A percentile compares a stretch with the other conserved stretches of the same genome.
These are phyloP conservation scores for Nicotiana tabacum DNA, from an alignment of 257 asterid genomes.

Conservation along the genomic window DNA sequence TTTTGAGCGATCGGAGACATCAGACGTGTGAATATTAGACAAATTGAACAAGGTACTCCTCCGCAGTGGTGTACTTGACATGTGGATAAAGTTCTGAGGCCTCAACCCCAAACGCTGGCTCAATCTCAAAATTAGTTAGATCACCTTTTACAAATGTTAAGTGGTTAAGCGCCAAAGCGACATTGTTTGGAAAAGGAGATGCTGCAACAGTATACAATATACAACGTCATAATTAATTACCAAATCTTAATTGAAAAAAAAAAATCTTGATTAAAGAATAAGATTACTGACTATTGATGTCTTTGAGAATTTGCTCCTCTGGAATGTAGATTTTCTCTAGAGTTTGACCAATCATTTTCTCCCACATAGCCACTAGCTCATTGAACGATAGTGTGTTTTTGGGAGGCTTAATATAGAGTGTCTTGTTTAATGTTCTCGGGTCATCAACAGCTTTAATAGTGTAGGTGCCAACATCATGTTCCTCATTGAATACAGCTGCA, in stretches of 20 bases:
- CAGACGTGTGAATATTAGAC: slow-evolving; percentile 19
- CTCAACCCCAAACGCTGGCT: slow-evolving; percentile 52
- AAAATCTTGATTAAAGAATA: background rate
- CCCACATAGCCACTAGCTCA: slow-evolving; percentile 59
- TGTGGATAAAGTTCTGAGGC: slow-evolving; percentile 69
- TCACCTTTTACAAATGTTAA: slow-evolving; percentile 46
- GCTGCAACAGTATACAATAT: slow-evolving; percentile 22
- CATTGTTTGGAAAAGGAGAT: slow-evolving; percentile 40
- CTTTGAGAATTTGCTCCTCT: slow-evolving; percentile 50
- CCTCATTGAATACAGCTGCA: slow-evolving; percentile 54
- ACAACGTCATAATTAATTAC: too few species aligned
- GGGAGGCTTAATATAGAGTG: slow-evolving; percentile 49
- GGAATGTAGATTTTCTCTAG: slow-evolving; percentile 44
- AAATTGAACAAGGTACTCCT: slow-evolving; percentile 38
- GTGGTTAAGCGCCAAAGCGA: slow-evolving; percentile 38
- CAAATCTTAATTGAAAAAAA: background rate
- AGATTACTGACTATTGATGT: slow-evolving; percentile 35
- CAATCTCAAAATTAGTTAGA: slow-evolving; percentile 46
- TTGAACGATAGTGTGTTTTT: slow-evolving; percentile 49
- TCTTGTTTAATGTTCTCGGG: slow-evolving; percentile 62
- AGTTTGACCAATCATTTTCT: slow-evolving; percentile 65
- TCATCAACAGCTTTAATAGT: slow-evolving; percentile 63
- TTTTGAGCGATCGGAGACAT: background rate
- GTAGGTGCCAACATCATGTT: slow-evolving; percentile 48
- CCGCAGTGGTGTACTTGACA: slow-evolving; percentile 56